Conservation (phyloP, 345 rosid species). For the Chamaenerion angustifolium region DNA sequence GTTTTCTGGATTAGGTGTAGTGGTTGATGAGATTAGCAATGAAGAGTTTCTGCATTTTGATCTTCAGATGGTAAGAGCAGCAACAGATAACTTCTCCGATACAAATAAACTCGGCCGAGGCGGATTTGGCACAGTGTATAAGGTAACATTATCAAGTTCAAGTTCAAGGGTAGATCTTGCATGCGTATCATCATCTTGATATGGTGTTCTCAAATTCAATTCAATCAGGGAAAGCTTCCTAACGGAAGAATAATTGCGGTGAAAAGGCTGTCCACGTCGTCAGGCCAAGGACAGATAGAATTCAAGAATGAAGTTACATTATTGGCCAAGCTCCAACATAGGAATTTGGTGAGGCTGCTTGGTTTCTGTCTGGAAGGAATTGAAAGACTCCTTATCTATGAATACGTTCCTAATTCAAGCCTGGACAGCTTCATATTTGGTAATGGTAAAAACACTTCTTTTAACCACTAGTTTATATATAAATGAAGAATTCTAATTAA, state of each 20-base stretch:
- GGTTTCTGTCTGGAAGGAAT: constrained; percentile 46
- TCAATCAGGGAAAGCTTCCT: constrained; percentile 30
- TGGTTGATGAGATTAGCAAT: too few species aligned
- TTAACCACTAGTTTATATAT: too few species aligned
- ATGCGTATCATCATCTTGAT: not conserved
- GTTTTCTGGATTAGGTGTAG: too few species aligned
- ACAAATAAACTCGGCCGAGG: constrained; percentile 9
- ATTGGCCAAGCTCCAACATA: constrained; percentile 42
- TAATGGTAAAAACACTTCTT: not conserved
- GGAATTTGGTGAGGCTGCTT: constrained; percentile 38
- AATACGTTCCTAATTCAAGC: constrained; percentile 21
- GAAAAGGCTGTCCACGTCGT: constrained; percentile 36
- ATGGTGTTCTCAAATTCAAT: too few species aligned
- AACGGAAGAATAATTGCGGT: constrained; percentile 39
- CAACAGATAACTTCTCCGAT: not conserved
- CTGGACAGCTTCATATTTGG: constrained; percentile 10
- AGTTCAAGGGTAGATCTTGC: too few species aligned
- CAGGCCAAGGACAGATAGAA: constrained; percentile 45
- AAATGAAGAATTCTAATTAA: too few species aligned
- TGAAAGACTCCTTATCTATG: constrained; percentile 39
- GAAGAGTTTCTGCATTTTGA: not conserved
- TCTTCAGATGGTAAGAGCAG: not conserved
- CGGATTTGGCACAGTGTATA: constrained; percentile 6
- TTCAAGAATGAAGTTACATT: constrained; percentile 44
- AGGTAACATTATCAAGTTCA: not conserved